Conservation (phyloP, 139 green algal genomes). For the Zygnema cylindricum region DNA sequence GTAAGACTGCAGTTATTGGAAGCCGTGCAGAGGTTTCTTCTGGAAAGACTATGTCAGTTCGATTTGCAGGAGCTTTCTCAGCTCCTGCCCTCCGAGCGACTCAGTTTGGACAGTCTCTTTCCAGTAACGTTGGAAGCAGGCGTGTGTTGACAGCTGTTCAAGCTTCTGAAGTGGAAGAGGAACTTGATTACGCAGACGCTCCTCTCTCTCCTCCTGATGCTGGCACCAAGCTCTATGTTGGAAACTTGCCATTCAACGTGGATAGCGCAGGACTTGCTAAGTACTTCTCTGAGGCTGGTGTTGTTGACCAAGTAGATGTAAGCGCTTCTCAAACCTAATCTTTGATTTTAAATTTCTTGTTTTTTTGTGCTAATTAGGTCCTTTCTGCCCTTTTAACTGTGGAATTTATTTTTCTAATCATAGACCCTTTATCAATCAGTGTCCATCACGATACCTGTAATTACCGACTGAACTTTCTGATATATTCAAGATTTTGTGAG, state of each 20-base stretch:
- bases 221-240: slow-evolving; percentile 69
- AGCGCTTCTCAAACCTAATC: not conserved
- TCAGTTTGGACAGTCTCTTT: not conserved
- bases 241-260: slow-evolving; percentile 74
- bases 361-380: not conserved
- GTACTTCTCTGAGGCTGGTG: slow-evolving; percentile 68
- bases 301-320: slow-evolving; percentile 57
- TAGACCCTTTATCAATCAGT: too few species aligned
- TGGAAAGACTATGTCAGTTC: not conserved
- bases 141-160: not conserved
- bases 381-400: not conserved
- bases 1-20: too few species aligned
- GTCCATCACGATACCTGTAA: too few species aligned
- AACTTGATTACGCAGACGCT: not conserved
- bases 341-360: not conserved
- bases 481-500: too few species aligned
- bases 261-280: slow-evolving; percentile 65
- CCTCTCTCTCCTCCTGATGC: not conserved
- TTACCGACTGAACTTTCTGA: too few species aligned
- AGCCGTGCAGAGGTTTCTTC: not conserved
- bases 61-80: not conserved
- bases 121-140: too few species aligned
- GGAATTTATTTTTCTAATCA: too few species aligned
- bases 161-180: slow-evolving; percentile 16
- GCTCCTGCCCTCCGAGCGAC: not conserved